Evolutionary conservation across 352 stramenopile species (phyloP), one percentile per base, ranked within the genome.

Genomic region (Globisporangium cylindrosporum): DNA sequence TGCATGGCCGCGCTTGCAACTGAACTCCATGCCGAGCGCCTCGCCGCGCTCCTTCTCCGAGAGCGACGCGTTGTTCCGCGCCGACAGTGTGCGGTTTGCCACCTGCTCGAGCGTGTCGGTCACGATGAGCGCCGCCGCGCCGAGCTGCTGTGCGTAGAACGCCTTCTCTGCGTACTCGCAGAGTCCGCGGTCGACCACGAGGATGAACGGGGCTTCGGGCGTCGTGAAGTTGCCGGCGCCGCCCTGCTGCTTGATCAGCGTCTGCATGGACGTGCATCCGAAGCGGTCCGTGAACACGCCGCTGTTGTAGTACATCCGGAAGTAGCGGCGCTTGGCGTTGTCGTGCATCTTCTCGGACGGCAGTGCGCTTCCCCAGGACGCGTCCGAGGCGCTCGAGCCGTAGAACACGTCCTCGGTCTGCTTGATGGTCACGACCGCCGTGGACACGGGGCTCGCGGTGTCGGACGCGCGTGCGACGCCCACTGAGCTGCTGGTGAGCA

Each of bases 141-240:
- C 89, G 12, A 90, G 69, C 48, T 83, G 67, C 62, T 93, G 77
- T 3, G 89, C 89, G 61, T 86, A 83, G 46, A 78, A 73, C 4
- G 86, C 80, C 73, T 97, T 97, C 55, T 92, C 76, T 2, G 77
- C 74, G 69, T 92, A 97, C 7, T 85, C 80, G 76, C 89, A 95
- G 43, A 61, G 57, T 0, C 88, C 88, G 59, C 89, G 85, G 66
- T 93, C 78, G 27, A 95, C 82, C 20, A 95, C 60, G 58, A 95
- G 66, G 55, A 90, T 78, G 63, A 93, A 93, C 3, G 80, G 73
- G 24, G 73, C 46, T 54, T 68, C 32, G 1, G 76, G 74, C 2
- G 78, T 58, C 34, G 69, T 74, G 14, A 65, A 54, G 27, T 27
- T 77, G 12, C 24, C 60, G 4, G 41, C 41, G 15, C 18, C 43